Percentiles rank a stretch among this genome's conserved stretches.
Evolutionary conservation across 352 stramenopile species (phyloP).

Genomic region (Globisporangium mamillatum): DNA sequence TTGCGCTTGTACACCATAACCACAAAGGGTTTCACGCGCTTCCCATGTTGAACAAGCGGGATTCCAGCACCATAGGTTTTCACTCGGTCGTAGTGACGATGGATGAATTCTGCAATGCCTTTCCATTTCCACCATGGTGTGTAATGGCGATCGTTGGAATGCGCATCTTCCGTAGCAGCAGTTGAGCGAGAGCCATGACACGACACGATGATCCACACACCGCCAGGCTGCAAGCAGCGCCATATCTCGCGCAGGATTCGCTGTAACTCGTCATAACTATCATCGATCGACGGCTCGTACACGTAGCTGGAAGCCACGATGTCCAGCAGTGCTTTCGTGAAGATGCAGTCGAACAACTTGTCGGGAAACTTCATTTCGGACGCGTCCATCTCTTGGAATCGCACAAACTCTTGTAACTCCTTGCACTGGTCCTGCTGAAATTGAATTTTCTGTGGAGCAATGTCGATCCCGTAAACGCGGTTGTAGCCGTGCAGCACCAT

Average conservation of each 20-base stretch:
- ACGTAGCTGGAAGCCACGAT: conserved; percentile 18
- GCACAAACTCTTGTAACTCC: conserved; percentile 18
- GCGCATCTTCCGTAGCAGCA: not conserved
- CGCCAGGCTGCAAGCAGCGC: conserved; percentile 29
- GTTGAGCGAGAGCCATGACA: conserved; percentile 11
- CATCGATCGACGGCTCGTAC: not conserved
- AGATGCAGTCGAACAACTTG: conserved; percentile 24
- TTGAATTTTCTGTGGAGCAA: conserved; percentile 13
- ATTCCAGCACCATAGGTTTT: conserved; percentile 17
- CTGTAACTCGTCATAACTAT: conserved; percentile 13
- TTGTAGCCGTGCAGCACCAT: conserved; percentile 27
- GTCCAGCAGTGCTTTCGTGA: conserved; percentile 32
- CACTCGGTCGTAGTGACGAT: conserved; percentile 11
- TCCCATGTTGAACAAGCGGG: conserved; percentile 14
- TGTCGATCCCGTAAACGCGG: conserved; percentile 25
- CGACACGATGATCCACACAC: conserved; percentile 22
- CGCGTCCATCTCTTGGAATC: conserved; percentile 21
- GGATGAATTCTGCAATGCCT: conserved; percentile 10
- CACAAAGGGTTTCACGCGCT: conserved; percentile 18
- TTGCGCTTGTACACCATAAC: conserved; percentile 23
- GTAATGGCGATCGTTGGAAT: not conserved
- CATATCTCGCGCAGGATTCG: conserved; percentile 20
- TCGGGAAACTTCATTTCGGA: conserved; percentile 21
- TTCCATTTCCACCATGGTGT: conserved; percentile 30
- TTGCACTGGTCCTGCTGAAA: conserved; percentile 17